Conservation (phyloP, 805 yeast species). For the Zygosaccharomyces bisporus region DNA sequence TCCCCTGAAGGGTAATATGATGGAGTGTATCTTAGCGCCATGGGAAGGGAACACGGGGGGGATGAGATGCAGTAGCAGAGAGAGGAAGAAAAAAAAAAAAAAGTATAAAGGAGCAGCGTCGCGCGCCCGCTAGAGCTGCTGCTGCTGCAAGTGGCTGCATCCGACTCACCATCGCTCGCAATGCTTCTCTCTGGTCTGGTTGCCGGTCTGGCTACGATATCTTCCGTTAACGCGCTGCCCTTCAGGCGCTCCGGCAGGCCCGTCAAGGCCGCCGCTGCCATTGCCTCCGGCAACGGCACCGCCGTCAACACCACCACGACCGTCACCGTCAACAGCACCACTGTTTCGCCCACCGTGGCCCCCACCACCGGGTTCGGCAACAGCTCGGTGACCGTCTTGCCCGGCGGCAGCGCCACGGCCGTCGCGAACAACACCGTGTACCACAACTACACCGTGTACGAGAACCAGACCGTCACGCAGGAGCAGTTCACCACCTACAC, state of each 20-base stretch:
- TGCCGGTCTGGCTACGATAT: not conserved
- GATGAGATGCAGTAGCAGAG: too few relatives aligned
- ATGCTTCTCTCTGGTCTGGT: conserved; percentile 3
- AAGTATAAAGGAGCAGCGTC: not conserved
- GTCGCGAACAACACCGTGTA: conserved; percentile 2
- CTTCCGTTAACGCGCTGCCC: conserved; percentile 1
- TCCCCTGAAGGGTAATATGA: not conserved
- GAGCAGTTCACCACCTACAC: conserved; percentile 2
- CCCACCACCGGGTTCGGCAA: not conserved
- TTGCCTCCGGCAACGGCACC: not conserved
- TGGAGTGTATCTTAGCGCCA: not conserved
- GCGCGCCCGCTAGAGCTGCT: not conserved
- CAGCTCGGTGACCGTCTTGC: not conserved
- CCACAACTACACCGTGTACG: not conserved
- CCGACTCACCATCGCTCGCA: not conserved
- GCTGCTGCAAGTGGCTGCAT: not conserved
- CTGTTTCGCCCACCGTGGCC: not conserved
- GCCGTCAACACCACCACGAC: not conserved
- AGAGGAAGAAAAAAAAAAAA: too few relatives aligned
- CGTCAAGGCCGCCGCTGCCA: not conserved
- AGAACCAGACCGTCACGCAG: not conserved
- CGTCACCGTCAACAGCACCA: not conserved
- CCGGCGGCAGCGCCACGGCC: conserved; percentile 3
- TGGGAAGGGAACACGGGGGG: not conserved
- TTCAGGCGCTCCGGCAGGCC: not conserved